A percentile compares a stretch with the other conserved stretches of the same genome.
Evolutionary conservation across 192 early-diverging fungal genomes (phyloP).

Genomic region (Coemansia furcata): DNA sequence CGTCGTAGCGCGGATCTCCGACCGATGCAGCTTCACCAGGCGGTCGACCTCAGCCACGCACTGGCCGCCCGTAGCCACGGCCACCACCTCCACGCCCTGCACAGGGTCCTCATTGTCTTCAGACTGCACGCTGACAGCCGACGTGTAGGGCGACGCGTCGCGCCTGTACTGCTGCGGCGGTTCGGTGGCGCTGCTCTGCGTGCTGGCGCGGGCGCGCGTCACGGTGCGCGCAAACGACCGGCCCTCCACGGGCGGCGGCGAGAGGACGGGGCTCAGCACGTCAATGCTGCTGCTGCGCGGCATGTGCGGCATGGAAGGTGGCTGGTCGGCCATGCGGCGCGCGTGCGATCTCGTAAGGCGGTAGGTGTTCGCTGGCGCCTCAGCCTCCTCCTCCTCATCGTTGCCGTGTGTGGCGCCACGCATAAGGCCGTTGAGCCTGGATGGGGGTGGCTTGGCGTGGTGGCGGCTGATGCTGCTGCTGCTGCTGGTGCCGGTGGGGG

Average conservation of each 20-base stretch:
- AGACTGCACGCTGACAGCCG: slow-evolving; percentile 20
- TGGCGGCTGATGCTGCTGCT: too few species aligned
- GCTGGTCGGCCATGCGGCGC: not conserved
- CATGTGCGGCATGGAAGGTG: not conserved
- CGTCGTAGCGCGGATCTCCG: slow-evolving; percentile 60
- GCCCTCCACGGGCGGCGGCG: not conserved
- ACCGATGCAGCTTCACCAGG: slow-evolving; percentile 64
- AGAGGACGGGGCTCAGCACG: not conserved
- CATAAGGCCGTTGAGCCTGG: slow-evolving; percentile 6
- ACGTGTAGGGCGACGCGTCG: slow-evolving; percentile 9
- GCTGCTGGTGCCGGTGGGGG: slow-evolving; percentile 6
- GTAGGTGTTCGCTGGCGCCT: slow-evolving; percentile 20
- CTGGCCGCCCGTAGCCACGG: slow-evolving; percentile 18
- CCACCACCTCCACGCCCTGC: slow-evolving; percentile 9
- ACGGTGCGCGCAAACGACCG: not conserved
- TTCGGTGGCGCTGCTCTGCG: slow-evolving; percentile 8
- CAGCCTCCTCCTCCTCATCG: slow-evolving; percentile 12
- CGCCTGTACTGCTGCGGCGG: slow-evolving; percentile 7
- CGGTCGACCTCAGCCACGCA: slow-evolving; percentile 54
- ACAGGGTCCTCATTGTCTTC: not conserved
- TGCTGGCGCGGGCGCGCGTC: not conserved
- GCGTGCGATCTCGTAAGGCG: not conserved
- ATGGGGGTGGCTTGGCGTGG: not conserved
- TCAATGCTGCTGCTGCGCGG: not conserved
- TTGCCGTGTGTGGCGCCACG: slow-evolving; percentile 3